phyloP scores from a whole-genome alignment of 768 basidiomycete genomes.

The Tylopilus felleus region DNA sequence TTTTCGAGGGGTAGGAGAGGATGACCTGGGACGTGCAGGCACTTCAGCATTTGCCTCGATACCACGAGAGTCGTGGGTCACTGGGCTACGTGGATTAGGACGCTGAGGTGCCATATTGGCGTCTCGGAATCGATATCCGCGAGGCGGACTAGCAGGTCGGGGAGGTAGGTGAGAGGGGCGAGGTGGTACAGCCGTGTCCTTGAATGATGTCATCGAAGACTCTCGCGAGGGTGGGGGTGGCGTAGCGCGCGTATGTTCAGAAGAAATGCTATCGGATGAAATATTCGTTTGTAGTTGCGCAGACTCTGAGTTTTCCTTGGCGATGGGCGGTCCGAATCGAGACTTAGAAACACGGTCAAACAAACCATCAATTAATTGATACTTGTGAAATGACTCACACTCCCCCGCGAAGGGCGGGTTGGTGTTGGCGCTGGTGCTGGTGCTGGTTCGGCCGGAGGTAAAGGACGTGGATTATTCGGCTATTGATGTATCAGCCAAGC shows the following conservation, averaged over 20 bases:
- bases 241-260: conserved; percentile 19
- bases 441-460: conserved; percentile 13
- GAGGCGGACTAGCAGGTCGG: conserved; percentile 20
- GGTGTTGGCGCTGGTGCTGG: background rate
- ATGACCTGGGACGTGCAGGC: conserved; percentile 1
- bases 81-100: background rate
- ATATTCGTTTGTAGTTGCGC: background rate
- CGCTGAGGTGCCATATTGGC: background rate
- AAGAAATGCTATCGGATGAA: conserved; percentile 18
- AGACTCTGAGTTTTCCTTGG: conserved; percentile 17
- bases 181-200: conserved; percentile 3
- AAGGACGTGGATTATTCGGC: conserved; percentile 1
- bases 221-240: conserved; percentile 31
- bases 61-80: background rate
- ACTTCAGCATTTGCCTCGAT: conserved; percentile 6
- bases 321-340: conserved; percentile 32
- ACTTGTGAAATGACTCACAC: conserved; percentile 2
- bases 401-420: conserved; percentile 20
- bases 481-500: conserved; percentile 9
- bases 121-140: conserved; percentile 8
- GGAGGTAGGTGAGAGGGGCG: conserved; percentile 22
- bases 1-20: conserved; percentile 9
- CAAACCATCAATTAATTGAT: no score
- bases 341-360: conserved; percentile 19
- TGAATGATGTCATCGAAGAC: conserved; percentile 24